A percentile compares a stretch with the other conserved stretches of the same genome.
Conservation (phyloP, 1,139 yeast genomes). For the Pichia sp. region DNA sequence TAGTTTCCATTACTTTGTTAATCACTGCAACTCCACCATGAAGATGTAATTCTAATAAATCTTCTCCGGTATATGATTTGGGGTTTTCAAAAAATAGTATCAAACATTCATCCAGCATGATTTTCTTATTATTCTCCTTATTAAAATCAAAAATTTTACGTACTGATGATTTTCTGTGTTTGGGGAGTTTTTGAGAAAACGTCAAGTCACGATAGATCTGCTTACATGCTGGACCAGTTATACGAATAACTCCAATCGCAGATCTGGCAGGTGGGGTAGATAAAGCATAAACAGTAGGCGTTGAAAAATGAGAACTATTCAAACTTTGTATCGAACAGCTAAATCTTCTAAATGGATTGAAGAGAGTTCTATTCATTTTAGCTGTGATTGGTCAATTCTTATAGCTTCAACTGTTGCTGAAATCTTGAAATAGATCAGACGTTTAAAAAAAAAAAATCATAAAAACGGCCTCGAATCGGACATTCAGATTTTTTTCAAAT, state of each 20-base stretch:
- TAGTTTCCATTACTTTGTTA: constrained; percentile 55
- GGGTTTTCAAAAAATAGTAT: constrained; percentile 66
- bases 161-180: constrained; percentile 47
- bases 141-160: constrained; percentile 36
- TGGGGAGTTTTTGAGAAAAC: constrained; percentile 30
- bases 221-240: constrained; percentile 63
- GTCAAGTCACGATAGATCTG: constrained; percentile 44
- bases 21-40: constrained; percentile 94
- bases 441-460: too few species aligned
- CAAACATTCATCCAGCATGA: constrained; percentile 68
- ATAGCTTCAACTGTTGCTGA: too few species aligned
- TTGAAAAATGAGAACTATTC: not conserved
- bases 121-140: constrained; percentile 2
- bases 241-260: constrained; percentile 80
- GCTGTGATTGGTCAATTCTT: too few species aligned
- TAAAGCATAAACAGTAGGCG: constrained; percentile 70
- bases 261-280: constrained; percentile 78
- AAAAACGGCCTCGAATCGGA: too few species aligned
- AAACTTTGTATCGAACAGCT: too few species aligned
- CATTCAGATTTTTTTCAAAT: too few species aligned
- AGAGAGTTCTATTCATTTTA: too few species aligned
- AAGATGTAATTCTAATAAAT: constrained; percentile 72
- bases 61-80: constrained; percentile 90
- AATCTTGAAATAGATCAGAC: too few species aligned
- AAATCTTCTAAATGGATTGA: too few species aligned